Percentiles rank a stretch among this genome's conserved stretches.
phyloP scores from a whole-genome alignment of 2,329 filamentous ascomycete species.

The Tolypocladium ovalisporum region DNA sequence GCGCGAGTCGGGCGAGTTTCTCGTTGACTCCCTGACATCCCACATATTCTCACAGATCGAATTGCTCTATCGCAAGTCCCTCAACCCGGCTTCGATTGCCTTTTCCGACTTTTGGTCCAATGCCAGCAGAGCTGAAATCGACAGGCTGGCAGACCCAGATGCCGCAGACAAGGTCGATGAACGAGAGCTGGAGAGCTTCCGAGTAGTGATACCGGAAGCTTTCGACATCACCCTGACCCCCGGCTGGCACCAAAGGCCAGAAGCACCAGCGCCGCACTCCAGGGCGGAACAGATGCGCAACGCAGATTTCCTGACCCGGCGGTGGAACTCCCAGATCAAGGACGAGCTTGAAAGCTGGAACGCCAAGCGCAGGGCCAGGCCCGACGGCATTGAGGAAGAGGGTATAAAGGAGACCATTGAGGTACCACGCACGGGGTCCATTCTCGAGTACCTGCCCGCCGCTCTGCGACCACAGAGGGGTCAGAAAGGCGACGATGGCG shows the following conservation, averaged over 20 bases:
- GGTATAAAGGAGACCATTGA: slow-evolving; percentile 6
- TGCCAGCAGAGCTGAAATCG: slow-evolving; percentile 13
- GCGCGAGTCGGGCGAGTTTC: slow-evolving; percentile 20
- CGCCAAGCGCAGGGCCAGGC: slow-evolving; percentile 26
- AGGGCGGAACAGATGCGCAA: slow-evolving; percentile 43
- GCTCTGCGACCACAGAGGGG: slow-evolving; percentile 4
- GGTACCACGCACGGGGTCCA: slow-evolving; percentile 1
- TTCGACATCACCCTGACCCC: slow-evolving; percentile 44
- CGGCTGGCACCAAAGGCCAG: slow-evolving; percentile 36
- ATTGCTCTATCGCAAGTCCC: slow-evolving; percentile 31
- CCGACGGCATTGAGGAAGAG: slow-evolving; percentile 21
- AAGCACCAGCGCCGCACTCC: slow-evolving; percentile 32
- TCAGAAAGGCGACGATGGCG: slow-evolving; percentile 4
- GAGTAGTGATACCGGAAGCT: slow-evolving; percentile 38
- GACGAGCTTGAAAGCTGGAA: slow-evolving; percentile 32
- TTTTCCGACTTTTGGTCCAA: slow-evolving; percentile 32
- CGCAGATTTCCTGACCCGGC: slow-evolving; percentile 35
- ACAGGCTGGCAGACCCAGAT: slow-evolving; percentile 13
- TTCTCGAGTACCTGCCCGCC: slow-evolving; percentile 9
- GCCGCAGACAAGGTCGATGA: slow-evolving; percentile 12
- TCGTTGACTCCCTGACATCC: slow-evolving; percentile 24
- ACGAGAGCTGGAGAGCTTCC: slow-evolving; percentile 30
- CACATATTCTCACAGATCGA: slow-evolving; percentile 36
- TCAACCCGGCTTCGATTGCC: slow-evolving; percentile 29
- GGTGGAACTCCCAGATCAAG: slow-evolving; percentile 38